phyloP scores from a whole-genome alignment of 1,284 basidiomycete genomes.

The Puccinia polysora region DNA sequence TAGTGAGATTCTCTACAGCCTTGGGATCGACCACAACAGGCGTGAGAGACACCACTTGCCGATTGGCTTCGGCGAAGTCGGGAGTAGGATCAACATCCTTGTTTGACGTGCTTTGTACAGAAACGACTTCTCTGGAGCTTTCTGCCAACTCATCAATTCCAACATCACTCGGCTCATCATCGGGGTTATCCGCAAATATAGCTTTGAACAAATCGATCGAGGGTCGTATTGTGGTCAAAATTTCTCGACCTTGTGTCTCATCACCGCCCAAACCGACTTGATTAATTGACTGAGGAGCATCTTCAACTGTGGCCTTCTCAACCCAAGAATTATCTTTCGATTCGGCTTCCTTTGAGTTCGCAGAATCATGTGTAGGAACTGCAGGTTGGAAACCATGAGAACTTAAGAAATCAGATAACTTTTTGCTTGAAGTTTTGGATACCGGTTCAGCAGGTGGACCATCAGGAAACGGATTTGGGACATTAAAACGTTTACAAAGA shows the following conservation, averaged over 20 bases:
- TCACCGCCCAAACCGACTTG: conserved; percentile 83
- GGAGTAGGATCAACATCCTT: neutral
- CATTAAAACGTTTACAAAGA: conserved; percentile 89
- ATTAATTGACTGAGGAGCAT: conserved; percentile 17
- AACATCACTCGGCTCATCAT: conserved; percentile 24
- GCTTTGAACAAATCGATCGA: conserved; percentile 87
- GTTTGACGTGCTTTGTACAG: neutral
- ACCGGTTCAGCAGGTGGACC: conserved; percentile 50
- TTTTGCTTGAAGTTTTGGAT: conserved; percentile 47
- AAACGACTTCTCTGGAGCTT: neutral
- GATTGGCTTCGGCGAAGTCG: neutral
- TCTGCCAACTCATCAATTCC: neutral
- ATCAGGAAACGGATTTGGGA: conserved; percentile 71
- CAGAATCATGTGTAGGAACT: neutral
- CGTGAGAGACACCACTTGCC: conserved; percentile 15
- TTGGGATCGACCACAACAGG: conserved; percentile 37
- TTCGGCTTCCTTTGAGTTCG: conserved; percentile 59
- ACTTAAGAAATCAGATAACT: conserved; percentile 47
- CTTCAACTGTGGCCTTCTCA: neutral
- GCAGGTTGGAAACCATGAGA: conserved; percentile 36
- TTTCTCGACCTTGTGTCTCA: conserved; percentile 76
- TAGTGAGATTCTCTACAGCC: conserved; percentile 24
- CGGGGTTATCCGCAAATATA: conserved; percentile 51
- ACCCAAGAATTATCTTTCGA: conserved; percentile 17
- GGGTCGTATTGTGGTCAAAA: conserved; percentile 77